Percentiles rank a stretch among this genome's conserved stretches.
phyloP scores from a whole-genome alignment of 2,329 filamentous ascomycete species.

The Trichoderma arundinaceum region DNA sequence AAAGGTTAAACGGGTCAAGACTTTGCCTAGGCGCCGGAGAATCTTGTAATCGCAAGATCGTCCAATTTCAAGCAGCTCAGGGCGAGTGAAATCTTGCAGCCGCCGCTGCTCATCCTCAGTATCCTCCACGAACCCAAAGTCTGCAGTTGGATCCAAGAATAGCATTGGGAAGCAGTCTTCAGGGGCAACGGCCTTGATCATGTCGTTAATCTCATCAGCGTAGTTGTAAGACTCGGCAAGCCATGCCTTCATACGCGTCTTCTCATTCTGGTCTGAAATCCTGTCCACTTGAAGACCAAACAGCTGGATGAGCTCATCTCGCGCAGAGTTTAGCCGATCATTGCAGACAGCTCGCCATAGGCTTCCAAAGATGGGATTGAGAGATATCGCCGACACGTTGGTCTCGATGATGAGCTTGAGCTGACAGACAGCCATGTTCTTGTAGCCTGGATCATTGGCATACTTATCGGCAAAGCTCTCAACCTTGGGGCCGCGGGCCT shows the following conservation, averaged over 20 bases:
- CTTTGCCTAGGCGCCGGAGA: slow-evolving; percentile 53
- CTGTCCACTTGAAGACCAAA: slow-evolving; percentile 50
- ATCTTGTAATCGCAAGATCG: slow-evolving; percentile 56
- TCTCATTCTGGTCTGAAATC: slow-evolving; percentile 44
- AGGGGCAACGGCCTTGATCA: slow-evolving; percentile 47
- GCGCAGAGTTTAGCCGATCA: slow-evolving; percentile 49
- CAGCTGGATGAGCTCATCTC: slow-evolving; percentile 49
- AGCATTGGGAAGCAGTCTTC: slow-evolving; percentile 53
- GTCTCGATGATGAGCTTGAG: slow-evolving; percentile 51
- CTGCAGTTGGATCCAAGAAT: slow-evolving; percentile 55
- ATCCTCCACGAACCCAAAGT: slow-evolving; percentile 40
- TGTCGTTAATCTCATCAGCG: slow-evolving; percentile 49
- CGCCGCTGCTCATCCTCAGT: slow-evolving; percentile 33
- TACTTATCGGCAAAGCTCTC: slow-evolving; percentile 51
- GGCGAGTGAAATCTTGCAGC: slow-evolving; percentile 48
- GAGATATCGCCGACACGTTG: slow-evolving; percentile 51
- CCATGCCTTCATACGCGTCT: slow-evolving; percentile 52
- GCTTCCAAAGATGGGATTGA: slow-evolving; percentile 57
- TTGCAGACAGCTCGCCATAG: slow-evolving; percentile 58
- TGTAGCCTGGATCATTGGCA: slow-evolving; percentile 46
- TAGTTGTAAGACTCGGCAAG: slow-evolving; percentile 59
- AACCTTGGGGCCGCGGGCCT: slow-evolving; percentile 37
- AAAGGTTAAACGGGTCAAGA: slow-evolving; percentile 55
- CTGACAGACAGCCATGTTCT: slow-evolving; percentile 46
- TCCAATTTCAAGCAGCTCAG: slow-evolving; percentile 57